A percentile compares a stretch with the other conserved stretches of the same genome.
Evolutionary conservation across 345 rosid genomes (phyloP).

Genomic region (Sisymbrium altissimum): DNA sequence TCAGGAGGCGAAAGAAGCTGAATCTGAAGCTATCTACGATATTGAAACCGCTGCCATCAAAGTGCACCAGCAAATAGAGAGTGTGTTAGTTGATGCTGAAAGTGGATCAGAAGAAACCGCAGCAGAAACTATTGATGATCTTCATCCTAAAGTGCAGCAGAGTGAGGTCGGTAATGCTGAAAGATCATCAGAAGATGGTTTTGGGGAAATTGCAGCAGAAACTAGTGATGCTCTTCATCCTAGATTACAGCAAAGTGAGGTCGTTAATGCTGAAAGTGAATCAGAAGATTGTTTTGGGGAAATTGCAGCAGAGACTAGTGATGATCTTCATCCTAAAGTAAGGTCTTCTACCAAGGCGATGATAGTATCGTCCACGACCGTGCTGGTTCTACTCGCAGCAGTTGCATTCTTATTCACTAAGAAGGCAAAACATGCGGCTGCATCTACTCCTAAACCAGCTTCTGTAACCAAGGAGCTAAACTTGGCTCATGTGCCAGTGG

Average conservation of each 20-base stretch:
- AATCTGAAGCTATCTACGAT: slow-evolving; percentile 1
- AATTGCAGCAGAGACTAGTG: background rate
- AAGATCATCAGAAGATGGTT: background rate
- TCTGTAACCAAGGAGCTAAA: background rate
- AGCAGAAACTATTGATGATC: slow-evolving; percentile 13
- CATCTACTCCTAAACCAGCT: background rate
- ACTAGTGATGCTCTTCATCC: background rate
- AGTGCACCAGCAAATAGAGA: background rate
- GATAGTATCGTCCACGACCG: slow-evolving; percentile 30
- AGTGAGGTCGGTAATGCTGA: background rate
- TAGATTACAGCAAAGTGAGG: background rate
- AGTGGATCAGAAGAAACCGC: slow-evolving; percentile 5
- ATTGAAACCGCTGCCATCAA: slow-evolving; percentile 4
- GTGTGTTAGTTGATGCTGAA: background rate
- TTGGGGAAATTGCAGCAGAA: background rate
- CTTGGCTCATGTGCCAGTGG: background rate
- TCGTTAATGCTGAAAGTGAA: background rate
- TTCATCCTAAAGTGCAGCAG: background rate
- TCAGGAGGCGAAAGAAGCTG: background rate
- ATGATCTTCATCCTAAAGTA: slow-evolving; percentile 13
- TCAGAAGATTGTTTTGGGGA: background rate
- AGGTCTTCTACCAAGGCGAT: background rate
- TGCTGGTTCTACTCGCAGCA: slow-evolving; percentile 40
- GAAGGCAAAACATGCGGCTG: slow-evolving; percentile 20
- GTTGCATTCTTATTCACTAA: slow-evolving; percentile 33